These are phyloP conservation scores for Fusarium devonianum DNA, from an alignment of 2,329 filamentous ascomycete species.

Conservation along the genomic window DNA sequence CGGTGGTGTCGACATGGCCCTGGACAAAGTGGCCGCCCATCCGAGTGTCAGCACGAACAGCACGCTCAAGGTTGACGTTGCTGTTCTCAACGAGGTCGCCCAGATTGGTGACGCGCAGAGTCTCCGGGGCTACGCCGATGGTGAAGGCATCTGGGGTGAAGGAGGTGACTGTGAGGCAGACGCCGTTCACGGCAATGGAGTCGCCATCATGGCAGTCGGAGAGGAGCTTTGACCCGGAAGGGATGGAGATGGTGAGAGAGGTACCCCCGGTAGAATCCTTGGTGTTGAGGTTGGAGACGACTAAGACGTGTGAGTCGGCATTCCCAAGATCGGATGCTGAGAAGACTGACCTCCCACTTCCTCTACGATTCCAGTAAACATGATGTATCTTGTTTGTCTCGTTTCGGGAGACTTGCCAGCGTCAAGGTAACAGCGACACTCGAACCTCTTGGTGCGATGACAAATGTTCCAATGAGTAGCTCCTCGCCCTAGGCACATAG, in stretches of 20 bases:
- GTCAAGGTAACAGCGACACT: background rate
- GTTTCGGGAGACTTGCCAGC: background rate
- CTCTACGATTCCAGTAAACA: slow-evolving; percentile 97
- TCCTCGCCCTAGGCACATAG: slow-evolving; percentile 9
- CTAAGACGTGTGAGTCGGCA: slow-evolving; percentile 60
- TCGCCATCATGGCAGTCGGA: slow-evolving; percentile 86
- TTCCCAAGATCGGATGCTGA: background rate
- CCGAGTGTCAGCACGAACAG: slow-evolving; percentile 86
- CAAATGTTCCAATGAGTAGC: slow-evolving; percentile 35
- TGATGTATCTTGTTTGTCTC: slow-evolving; percentile 48
- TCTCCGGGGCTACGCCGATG: slow-evolving; percentile 94
- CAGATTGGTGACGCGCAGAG: slow-evolving; percentile 94
- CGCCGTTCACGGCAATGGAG: slow-evolving; percentile 94
- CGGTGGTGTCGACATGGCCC: slow-evolving; percentile 93
- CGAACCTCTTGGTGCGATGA: slow-evolving; percentile 24
- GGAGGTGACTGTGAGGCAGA: slow-evolving; percentile 85
- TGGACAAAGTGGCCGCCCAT: slow-evolving; percentile 99
- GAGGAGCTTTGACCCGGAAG: slow-evolving; percentile 74
- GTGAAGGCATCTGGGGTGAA: slow-evolving; percentile 71
- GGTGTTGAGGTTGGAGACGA: slow-evolving; percentile 80
- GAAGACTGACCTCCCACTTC: slow-evolving; percentile 81
- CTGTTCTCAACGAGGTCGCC: slow-evolving; percentile 71
- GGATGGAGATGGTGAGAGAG: slow-evolving; percentile 83
- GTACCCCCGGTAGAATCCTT: slow-evolving; percentile 88
- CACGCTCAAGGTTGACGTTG: slow-evolving; percentile 90